Conservation (phyloP, 1,284 basidiomycete genomes). For the Naganishia liquefaciens region DNA sequence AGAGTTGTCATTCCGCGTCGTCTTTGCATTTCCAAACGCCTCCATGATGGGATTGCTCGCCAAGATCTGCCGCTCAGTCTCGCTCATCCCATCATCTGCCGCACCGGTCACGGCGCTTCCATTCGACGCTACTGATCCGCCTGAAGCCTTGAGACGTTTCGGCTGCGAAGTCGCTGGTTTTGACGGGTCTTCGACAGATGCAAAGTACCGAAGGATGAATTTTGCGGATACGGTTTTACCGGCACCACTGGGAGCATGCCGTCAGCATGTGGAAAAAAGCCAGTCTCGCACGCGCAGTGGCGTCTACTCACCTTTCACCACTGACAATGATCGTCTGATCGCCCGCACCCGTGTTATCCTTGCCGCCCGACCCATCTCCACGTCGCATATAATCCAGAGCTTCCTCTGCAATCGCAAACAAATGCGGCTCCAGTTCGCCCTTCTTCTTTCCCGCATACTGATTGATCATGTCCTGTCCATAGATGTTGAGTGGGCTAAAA, state of each 20-base stretch:
- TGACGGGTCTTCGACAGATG: slow-evolving; percentile 87
- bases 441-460: slow-evolving; percentile 89
- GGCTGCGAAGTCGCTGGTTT: slow-evolving; percentile 37
- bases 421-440: slow-evolving; percentile 94
- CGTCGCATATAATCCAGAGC: slow-evolving; percentile 91
- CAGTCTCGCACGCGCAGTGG: slow-evolving; percentile 24
- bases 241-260: slow-evolving; percentile 69
- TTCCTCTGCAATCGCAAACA: slow-evolving; percentile 97
- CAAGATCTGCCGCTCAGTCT: slow-evolving; percentile 94
- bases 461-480: slow-evolving; percentile 96
- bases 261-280: slow-evolving; percentile 14
- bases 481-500: slow-evolving; percentile 88
- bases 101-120: slow-evolving; percentile 39
- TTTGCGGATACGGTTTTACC: slow-evolving; percentile 99
- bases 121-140: not conserved
- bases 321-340: slow-evolving; percentile 99
- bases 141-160: slow-evolving; percentile 34
- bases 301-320: slow-evolving; percentile 78
- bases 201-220: slow-evolving; percentile 99
- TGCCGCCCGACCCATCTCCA: slow-evolving; percentile 57
- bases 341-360: slow-evolving; percentile 64
- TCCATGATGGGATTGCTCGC: slow-evolving; percentile 99
- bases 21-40: slow-evolving; percentile 99
- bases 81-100: slow-evolving; percentile 64
- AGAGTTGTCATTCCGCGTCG: slow-evolving; percentile 97